phyloP scores from a whole-genome alignment of 1,284 basidiomycete genomes.

The Boletus calvinii region DNA sequence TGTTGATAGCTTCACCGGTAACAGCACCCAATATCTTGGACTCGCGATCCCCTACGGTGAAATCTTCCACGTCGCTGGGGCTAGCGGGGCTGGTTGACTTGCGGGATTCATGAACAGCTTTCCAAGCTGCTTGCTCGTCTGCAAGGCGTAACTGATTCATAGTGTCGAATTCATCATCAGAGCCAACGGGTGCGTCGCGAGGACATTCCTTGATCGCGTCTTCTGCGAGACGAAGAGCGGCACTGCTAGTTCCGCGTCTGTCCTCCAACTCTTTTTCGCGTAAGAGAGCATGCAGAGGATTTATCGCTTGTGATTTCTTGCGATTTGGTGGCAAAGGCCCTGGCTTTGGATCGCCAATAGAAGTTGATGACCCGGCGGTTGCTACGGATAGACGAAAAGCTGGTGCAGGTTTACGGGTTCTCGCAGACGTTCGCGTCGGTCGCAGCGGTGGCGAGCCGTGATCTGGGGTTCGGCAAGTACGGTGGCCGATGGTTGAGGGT shows the following conservation, averaged over 20 bases:
- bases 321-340: slow-evolving; percentile 1
- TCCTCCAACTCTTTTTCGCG: slow-evolving; percentile 51
- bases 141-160: slow-evolving; percentile 29
- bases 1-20: slow-evolving; percentile 36
- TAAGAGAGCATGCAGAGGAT: slow-evolving; percentile 55
- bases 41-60: slow-evolving; percentile 34
- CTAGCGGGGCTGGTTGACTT: slow-evolving; percentile 25
- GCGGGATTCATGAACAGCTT: slow-evolving; percentile 32
- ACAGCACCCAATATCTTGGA: slow-evolving; percentile 31
- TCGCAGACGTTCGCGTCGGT: slow-evolving; percentile 12
- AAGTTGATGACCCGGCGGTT: slow-evolving; percentile 8
- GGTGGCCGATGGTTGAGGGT: slow-evolving; percentile 10
- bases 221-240: slow-evolving; percentile 48
- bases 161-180: slow-evolving; percentile 38
- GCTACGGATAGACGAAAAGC: slow-evolving; percentile 15
- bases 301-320: slow-evolving; percentile 33
- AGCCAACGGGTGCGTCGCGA: slow-evolving; percentile 35
- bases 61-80: slow-evolving; percentile 29
- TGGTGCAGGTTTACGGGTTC: slow-evolving; percentile 17
- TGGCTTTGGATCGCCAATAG: background rate
- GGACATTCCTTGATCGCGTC: slow-evolving; percentile 33
- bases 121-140: slow-evolving; percentile 41
- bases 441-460: slow-evolving; percentile 4
- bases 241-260: slow-evolving; percentile 42
- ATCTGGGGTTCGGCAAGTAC: background rate